Evolutionary conservation across 2,329 filamentous ascomycete species (phyloP), one percentile per base, ranked within the genome.

Genomic region (Epichloe sylvatica): DNA sequence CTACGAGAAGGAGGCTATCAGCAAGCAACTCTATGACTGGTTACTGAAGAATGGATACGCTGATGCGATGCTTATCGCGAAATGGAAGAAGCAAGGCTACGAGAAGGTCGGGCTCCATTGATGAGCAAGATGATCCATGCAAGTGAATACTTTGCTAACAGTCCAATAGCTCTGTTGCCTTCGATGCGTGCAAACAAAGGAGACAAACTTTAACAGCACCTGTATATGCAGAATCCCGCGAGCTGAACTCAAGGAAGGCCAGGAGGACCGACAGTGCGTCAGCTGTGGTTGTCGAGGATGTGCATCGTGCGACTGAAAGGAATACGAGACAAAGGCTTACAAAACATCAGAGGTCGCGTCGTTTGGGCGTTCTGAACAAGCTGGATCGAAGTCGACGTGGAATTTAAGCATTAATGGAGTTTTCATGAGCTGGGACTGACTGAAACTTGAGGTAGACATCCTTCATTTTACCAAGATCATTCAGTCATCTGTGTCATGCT

Each of bases 31-130:
- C 19, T 98, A 98, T 68, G 92, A 97, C 58, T 98, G 87, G 83
- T 72, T 97, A 55, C 72, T 98, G 52, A 98, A 98, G 77, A 96
- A 98, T 64, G 83, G 83, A 46, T 97, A 98, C 65, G 92, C 90
- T 5, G 92, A 98, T 68, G 81, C 86, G 43, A 92, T 90, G 72
- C 72, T 98, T 62, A 97, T 98, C 63, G 92, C 92, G 13, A 98
- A 98, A 72, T 98, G 92, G 92, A 98, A 98, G 80, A 98, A 98
- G 73, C 86, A 94, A 62, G 92, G 92, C 15, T 98, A 98, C 62
- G 92, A 98, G 69, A 96, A 97, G 81, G 86, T 87, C 66, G 47
- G 47, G 74, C 65, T 30, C 17, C 8, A 36, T 33, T 25, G 21
- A 23, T 38, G 2, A 23, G 13, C 5, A n/a, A n/a, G 3, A 15